Evolutionary conservation across 2,329 filamentous ascomycete genomes (phyloP).

Genomic region (Madurella fahalii): DNA sequence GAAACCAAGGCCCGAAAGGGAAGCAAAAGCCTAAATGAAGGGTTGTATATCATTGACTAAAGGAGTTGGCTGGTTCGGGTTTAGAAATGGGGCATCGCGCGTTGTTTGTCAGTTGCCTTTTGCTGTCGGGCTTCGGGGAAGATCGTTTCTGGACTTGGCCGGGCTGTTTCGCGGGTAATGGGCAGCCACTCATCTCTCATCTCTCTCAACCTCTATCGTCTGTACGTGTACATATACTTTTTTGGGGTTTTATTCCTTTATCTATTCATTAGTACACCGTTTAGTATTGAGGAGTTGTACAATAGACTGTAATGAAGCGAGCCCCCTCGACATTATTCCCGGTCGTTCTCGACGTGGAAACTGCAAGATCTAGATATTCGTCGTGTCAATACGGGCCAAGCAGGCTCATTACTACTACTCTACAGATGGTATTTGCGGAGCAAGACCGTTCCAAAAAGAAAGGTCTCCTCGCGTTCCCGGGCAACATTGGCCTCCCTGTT

Average conservation of each 20-base stretch:
- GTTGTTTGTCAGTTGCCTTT: conserved; percentile 6
- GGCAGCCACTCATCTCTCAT: conserved; percentile 11
- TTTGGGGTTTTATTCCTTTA: neutral
- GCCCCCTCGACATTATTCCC: neutral
- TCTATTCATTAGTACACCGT: neutral
- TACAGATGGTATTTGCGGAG: too few relatives aligned
- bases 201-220: conserved; percentile 1
- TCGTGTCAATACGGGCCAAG: too few relatives aligned
- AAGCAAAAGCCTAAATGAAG: neutral
- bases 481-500: too few relatives aligned
- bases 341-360: neutral
- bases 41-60: conserved; percentile 12
- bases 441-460: too few relatives aligned
- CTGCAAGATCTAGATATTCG: too few relatives aligned
- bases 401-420: too few relatives aligned
- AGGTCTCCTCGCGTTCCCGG: too few relatives aligned
- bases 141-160: neutral
- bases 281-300: conserved; percentile 1
- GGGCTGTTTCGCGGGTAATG: neutral
- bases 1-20: neutral
- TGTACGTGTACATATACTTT: conserved; percentile 11
- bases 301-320: conserved; percentile 8
- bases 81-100: conserved; percentile 4
- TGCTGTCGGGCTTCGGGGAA: conserved; percentile 1
- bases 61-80: conserved; percentile 10